These are phyloP conservation scores for Boletus albobrunnescens DNA, from an alignment of 1,284 basidiomycete genomes.

Conservation along the genomic window DNA sequence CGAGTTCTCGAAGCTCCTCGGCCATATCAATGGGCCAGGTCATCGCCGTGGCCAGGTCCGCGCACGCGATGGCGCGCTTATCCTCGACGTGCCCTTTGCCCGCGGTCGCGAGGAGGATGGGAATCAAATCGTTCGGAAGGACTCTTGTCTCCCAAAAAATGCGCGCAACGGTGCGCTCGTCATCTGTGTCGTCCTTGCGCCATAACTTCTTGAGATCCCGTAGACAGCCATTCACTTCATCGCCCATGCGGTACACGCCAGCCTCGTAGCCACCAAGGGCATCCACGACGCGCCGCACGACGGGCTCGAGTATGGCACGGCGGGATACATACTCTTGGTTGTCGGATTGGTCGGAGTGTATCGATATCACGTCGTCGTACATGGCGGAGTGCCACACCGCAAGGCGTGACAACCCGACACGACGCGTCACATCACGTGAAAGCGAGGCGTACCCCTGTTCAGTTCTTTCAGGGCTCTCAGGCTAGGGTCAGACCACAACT, in stretches of 20 bases:
- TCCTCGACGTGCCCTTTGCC: constrained; percentile 74
- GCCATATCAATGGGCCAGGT: constrained; percentile 96
- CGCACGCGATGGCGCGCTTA: constrained; percentile 81
- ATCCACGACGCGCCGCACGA: constrained; percentile 68
- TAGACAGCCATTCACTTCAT: constrained; percentile 79
- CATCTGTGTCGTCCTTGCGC: constrained; percentile 92
- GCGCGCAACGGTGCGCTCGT: constrained; percentile 89
- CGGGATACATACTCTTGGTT: constrained; percentile 25
- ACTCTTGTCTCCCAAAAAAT: constrained; percentile 84
- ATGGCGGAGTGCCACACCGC: constrained; percentile 8
- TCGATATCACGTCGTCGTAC: constrained; percentile 36
- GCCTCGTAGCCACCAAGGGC: constrained; percentile 70
- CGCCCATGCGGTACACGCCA: constrained; percentile 76
- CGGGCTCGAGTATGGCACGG: constrained; percentile 56
- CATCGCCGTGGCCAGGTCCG: constrained; percentile 89
- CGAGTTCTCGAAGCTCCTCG: constrained; percentile 86
- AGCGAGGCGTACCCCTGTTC: no score
- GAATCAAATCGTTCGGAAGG: constrained; percentile 80
- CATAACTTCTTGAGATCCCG: constrained; percentile 93
- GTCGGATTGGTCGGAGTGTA: constrained; percentile 37
- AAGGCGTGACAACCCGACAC: constrained; percentile 20
- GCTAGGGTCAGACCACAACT: neutral
- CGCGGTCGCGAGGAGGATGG: constrained; percentile 77
- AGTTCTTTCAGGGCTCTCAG: constrained; percentile 9
- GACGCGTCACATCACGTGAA: constrained; percentile 30